Conservation (phyloP, 2,329 filamentous ascomycete genomes). For the Botrytis aclada region DNA sequence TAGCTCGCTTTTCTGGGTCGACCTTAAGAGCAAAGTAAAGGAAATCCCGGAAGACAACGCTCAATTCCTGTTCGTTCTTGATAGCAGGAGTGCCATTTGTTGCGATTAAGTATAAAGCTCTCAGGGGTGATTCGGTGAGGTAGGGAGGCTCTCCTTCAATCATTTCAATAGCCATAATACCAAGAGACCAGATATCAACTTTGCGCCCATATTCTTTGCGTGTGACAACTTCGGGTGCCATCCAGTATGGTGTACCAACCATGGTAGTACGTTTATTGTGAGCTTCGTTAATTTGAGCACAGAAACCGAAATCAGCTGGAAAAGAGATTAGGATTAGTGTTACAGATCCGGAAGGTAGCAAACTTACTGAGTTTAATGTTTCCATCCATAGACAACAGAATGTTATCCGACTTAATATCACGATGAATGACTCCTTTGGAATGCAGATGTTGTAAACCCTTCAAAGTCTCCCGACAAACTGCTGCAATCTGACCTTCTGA, state of each 20-base stretch:
- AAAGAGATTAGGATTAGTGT: constrained; percentile 36
- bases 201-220: constrained; percentile 97
- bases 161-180: constrained; percentile 99
- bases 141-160: constrained; percentile 98
- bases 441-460: constrained; percentile 90
- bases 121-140: constrained; percentile 87
- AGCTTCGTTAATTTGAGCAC: constrained; percentile 94
- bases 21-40: constrained; percentile 91
- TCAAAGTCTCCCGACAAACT: constrained; percentile 88
- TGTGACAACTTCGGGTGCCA: constrained; percentile 97
- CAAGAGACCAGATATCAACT: constrained; percentile 97
- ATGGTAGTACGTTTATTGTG: constrained; percentile 98
- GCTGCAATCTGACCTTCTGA: constrained; percentile 95
- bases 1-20: constrained; percentile 93
- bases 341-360: not conserved
- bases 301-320: constrained; percentile 94
- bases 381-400: constrained; percentile 86
- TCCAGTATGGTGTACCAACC: constrained; percentile 99
- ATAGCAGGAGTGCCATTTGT: constrained; percentile 94
- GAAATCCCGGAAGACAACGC: constrained; percentile 83
- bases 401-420: constrained; percentile 99
- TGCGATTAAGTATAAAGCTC: constrained; percentile 92
- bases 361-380: constrained; percentile 93
- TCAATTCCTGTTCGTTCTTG: constrained; percentile 85
- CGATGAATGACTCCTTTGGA: constrained; percentile 98